Evolutionary conservation across 2,329 filamentous ascomycete species (phyloP).

Genomic region (Nemania bipapillata): DNA sequence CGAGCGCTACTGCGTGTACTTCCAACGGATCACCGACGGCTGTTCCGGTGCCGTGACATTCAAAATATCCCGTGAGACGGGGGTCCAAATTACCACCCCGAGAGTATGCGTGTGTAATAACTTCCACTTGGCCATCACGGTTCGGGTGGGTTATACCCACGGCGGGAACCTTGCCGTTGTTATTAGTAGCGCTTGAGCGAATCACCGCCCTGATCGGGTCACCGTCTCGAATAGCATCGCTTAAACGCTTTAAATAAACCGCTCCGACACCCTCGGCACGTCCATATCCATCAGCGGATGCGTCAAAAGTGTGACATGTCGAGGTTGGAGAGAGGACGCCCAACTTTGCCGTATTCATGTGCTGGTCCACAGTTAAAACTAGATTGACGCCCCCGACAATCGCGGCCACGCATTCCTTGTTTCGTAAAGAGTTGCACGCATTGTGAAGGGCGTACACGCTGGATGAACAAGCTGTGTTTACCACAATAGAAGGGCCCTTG

Average conservation of each 20-base stretch:
- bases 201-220: slow-evolving; percentile 40
- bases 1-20: background rate
- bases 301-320: slow-evolving; percentile 48
- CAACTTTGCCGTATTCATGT: slow-evolving; percentile 48
- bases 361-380: too few relatives aligned
- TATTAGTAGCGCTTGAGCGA: slow-evolving; percentile 40
- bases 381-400: slow-evolving; percentile 53
- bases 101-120: background rate
- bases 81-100: background rate
- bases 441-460: slow-evolving; percentile 50
- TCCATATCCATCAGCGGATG: slow-evolving; percentile 47
- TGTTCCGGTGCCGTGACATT: slow-evolving; percentile 19
- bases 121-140: background rate
- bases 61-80: background rate
- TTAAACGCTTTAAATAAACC: slow-evolving; percentile 34
- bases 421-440: slow-evolving; percentile 44
- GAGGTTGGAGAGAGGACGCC: slow-evolving; percentile 51
- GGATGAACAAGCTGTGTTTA: slow-evolving; percentile 54
- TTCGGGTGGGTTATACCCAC: slow-evolving; percentile 60
- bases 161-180: slow-evolving; percentile 55
- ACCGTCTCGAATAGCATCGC: slow-evolving; percentile 28
- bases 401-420: slow-evolving; percentile 48
- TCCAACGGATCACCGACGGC: slow-evolving; percentile 1
- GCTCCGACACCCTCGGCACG: slow-evolving; percentile 42
- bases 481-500: slow-evolving; percentile 41